A percentile compares a stretch with the other conserved stretches of the same genome.
These are phyloP conservation scores for Hirschfeldia incana DNA, from an alignment of 345 rosid genomes.

Conservation along the genomic window DNA sequence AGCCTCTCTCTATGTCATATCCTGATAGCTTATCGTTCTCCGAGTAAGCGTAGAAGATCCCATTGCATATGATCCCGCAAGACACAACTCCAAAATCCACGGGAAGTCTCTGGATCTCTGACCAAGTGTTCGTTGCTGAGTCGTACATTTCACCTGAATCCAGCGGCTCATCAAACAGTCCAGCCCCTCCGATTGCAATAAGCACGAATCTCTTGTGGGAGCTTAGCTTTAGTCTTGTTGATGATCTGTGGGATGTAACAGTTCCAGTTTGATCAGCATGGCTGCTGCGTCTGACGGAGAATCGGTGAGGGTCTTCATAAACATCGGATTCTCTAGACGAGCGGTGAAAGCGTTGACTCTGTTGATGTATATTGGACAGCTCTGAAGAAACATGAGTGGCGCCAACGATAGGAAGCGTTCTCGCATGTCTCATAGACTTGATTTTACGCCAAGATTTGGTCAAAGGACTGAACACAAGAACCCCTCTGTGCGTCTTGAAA, in stretches of 20 bases:
- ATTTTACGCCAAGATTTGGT: conserved; percentile 80
- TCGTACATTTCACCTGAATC: conserved; percentile 98
- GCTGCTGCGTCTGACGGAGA: conserved; percentile 62
- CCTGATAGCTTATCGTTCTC: conserved; percentile 89
- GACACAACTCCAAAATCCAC: conserved; percentile 70
- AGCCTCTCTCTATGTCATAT: conserved; percentile 86
- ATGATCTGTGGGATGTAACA: conserved; percentile 52
- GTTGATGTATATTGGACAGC: not conserved
- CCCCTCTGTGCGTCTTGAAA: conserved; percentile 81
- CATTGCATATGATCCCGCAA: conserved; percentile 78
- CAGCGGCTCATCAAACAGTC: conserved; percentile 80
- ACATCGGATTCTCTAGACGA: conserved; percentile 83
- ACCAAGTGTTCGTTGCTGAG: conserved; percentile 78
- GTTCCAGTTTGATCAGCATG: conserved; percentile 61
- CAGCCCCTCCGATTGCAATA: conserved; percentile 81
- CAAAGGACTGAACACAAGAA: conserved; percentile 71
- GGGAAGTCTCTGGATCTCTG: conserved; percentile 80
- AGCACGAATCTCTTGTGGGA: conserved; percentile 60
- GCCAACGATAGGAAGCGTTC: conserved; percentile 83
- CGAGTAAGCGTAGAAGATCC: conserved; percentile 84
- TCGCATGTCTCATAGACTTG: conserved; percentile 81
- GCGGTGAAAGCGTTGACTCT: conserved; percentile 54
- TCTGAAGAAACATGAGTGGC: conserved; percentile 66
- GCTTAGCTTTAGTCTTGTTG: conserved; percentile 58
- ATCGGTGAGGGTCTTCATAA: conserved; percentile 95